Base-by-base conservation (phyloP, 805 yeast genomes). In the Saturnispora besseyi region DNA sequence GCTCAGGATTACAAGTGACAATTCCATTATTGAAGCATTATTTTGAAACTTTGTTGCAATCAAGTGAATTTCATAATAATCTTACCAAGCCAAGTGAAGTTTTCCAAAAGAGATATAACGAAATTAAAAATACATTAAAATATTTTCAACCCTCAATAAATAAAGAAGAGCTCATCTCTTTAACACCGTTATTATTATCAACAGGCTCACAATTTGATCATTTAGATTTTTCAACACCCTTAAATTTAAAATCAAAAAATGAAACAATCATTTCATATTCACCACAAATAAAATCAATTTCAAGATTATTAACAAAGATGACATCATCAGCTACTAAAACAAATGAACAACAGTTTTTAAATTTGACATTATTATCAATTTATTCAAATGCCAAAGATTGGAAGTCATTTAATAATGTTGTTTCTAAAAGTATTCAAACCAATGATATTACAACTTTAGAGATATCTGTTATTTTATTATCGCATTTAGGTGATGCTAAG, bases 201-300 rank as follows among this genome's bases (percentile, higher is more conserved):
- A 42, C 63, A 3, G 62, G 64, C 1, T 59, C 67, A 13, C 62
- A 61, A 46, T 53, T 62, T 18, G 62, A 61, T 34, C 55, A 61
- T 43, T 45, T 52, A 3, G 32, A 50, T 0, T 64, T 64, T 37
- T 22, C 57, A 11, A 55, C 59, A 1, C 41, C 61, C 9, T 51
- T 47, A 26, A 50, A 51, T 42, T 12, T 48, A 37, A 36, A 46
- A 31, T 18, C 44, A 33, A 11, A 18, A 44, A 13, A 15, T 36
- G n/a, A 13, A 12, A 24, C 28, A 41, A 7, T 40, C 37, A 26
- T 53, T 28, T 42, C 28, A n/a, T 46, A 53, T 45, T 50, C 58
- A 45, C 37, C 36, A 26, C 21, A 43, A 32, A 30, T 55, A 5
- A 42, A 48, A 24, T 29, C 49, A 13, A 11, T 50, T 10, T 22